Evolutionary conservation across 208 protist species (phyloP), one percentile per base, ranked within the genome.

Genomic region (Angomonas ambiguus): DNA sequence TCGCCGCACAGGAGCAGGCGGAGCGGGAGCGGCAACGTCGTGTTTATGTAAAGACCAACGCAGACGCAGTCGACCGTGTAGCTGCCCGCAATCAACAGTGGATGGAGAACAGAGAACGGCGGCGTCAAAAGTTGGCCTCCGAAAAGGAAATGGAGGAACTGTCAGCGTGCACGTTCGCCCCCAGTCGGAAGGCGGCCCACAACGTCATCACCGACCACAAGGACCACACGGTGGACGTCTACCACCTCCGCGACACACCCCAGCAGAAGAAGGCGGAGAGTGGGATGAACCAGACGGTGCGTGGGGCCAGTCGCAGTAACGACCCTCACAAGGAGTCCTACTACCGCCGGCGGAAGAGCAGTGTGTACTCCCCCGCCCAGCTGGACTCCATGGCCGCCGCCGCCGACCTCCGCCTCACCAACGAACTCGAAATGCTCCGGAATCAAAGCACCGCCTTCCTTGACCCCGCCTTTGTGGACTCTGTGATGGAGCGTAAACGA

Each of bases 341-440:
- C 34, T 53, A 58, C 61, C 51, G 20, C 45, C 56, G 49, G 33
- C 48, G 65, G 6, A 64, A 55, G 34, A 24, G 51, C 10, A 70
- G 71, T 1, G 38, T 69, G 24, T 32, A 56, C 5, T 58, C 62
- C 18, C 41, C 57, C 20, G 61, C 35, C n/a, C 58, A 42, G 22
- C 62, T 76, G 18, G 74, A 89, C 59, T 34, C 75, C 28, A 59
- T 91, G n/a, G 80, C 76, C 24, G 68, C 70, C 4, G 79, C 77
- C 2, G 72, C 87, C 1, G 80, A 88, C 58, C 76, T 85, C 34
- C 79, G 87, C 8, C 65, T 91, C 31, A 69, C 74, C 56, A 87
- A 83, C 38, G 87, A 93, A 68, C 69, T 93, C 31, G 79, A 85
- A 69, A 61, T 89, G 34, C 74, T 93, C 34, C 87, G 85, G 24